Evolutionary conservation across 139 green algal species (phyloP).

Genomic region (Deuterostichococcus epilithicus): DNA sequence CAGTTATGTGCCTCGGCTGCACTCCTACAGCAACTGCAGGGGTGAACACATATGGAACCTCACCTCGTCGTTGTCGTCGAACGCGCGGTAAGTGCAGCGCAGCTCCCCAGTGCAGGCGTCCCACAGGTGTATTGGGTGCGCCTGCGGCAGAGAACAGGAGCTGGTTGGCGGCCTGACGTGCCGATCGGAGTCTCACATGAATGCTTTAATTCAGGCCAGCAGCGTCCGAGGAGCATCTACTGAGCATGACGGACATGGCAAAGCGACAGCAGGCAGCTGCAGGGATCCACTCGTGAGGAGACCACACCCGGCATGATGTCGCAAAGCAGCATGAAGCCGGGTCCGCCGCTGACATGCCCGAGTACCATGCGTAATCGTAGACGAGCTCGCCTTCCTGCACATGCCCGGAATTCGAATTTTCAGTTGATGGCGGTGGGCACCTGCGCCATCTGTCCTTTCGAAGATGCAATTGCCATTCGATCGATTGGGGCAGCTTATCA

Average conservation of each 20-base stretch:
- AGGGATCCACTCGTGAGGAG: background rate
- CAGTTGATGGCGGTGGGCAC: background rate
- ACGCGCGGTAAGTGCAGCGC: conserved; percentile 70
- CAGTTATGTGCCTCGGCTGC: no score
- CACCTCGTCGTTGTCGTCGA: conserved; percentile 83
- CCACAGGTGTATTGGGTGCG: conserved; percentile 84
- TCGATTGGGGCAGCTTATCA: no score
- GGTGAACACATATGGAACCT: no score
- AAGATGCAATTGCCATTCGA: no score
- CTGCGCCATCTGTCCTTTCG: no score
- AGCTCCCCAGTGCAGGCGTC: conserved; percentile 64
- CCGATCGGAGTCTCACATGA: background rate
- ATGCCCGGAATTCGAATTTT: background rate
- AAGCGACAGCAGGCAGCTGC: background rate
- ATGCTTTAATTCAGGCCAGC: background rate
- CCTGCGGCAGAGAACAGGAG: conserved; percentile 22
- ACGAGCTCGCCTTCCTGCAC: conserved; percentile 66
- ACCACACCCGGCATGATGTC: conserved; percentile 50
- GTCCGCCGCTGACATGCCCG: conserved; percentile 54
- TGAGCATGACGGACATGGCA: background rate
- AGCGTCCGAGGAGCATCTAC: background rate
- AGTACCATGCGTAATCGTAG: conserved; percentile 83
- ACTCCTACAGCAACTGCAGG: no score
- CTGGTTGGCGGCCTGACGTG: background rate
- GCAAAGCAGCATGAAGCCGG: conserved; percentile 74